Evolutionary conservation across 1,284 basidiomycete genomes (phyloP), one percentile per base, ranked within the genome.

Genomic region (Pascua sp.): DNA sequence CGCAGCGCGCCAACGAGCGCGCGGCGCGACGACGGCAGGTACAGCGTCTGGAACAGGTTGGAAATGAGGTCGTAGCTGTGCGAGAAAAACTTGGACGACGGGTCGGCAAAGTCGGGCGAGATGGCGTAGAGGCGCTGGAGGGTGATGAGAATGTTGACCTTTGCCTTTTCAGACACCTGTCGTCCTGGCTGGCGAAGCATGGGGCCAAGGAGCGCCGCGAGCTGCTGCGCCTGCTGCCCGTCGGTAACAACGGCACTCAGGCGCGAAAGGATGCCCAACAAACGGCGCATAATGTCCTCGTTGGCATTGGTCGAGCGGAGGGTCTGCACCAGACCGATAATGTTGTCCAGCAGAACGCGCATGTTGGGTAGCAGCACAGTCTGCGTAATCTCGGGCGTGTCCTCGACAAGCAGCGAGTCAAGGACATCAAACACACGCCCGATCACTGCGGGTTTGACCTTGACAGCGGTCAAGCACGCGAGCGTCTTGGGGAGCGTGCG

Each of bases 381-480:
- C 51, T 63, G 40, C 40, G 94, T 80, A 13, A 71, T 62, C n/a
- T 82, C 80, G 37, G 64, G 67, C 32, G 67, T 59, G 17, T 69
- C 62, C 11, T 85, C 81, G 8, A 75, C 78, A 18, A 97, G 78
- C 0, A 96, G 76, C 32, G 82, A 81, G 53, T 95, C 90, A 44
- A 94, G 80, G 55, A 96, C 87, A 68, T 97, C 94, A 65, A 97
- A 89, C 9, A 98, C 83, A 51, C 84, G 84, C 8, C 82, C 82
- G 39, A 96, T 81, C 12, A 97, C 91, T 0, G 85, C 78, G 0
- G 91, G 86, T 77, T 98, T 97, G 73, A 97, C 92, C 62, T 88
- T 90, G 8, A 85, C 82, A 3, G 89, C 88, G 2, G 87, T 80
- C 38, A 98, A 80, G 68, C 90, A 93, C 51, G 85, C 84, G 71